Base-by-base conservation (phyloP, 1,284 basidiomycete species). In the Malassezia caprae region DNA sequence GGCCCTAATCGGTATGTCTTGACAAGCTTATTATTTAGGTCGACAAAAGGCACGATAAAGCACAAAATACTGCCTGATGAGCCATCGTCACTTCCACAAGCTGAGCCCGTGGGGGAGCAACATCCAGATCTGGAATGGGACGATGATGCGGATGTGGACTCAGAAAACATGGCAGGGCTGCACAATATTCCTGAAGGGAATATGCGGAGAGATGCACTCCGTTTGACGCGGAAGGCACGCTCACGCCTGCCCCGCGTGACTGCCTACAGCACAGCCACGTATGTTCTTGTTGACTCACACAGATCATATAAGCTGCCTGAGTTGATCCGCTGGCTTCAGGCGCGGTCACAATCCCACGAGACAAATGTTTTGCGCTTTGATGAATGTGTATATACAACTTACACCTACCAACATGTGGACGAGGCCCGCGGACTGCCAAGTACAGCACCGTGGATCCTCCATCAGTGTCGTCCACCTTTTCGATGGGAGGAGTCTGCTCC, bases 11-110 rank as follows among this genome's bases (percentile, higher is more conserved):
- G 54, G 54, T 56, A 45, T 31, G 54, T 51, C 8, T 3, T 7
- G n/a, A 28, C 2, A 23, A 2, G n/a, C 15, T 35, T 6, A 17
- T 19, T 15, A 15, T 21, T 27, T 11, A 59, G 65, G 40, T 78
- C 88, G n/a, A 90, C 90, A 1, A 94, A 94, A 73, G 82, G 83
- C 21, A 83, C 84, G 5, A 80, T 83, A 56, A 93, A 93, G 74
- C 83, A 94, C 68, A 93, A 94, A 76, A 89, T 94, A 37, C 80
- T 96, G 17, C 90, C 90, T 40, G 89, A 91, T 64, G 87, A 93
- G 69, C 87, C 87, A 8, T 90, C 51, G 75, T 77, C 46, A 26
- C 47, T 41, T 46, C 52, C 42, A 51, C 44, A n/a, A n/a, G 37
- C 3, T 39, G 48, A n/a, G 24, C 43, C 28, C 8, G 41, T 39